Evolutionary conservation across 768 basidiomycete genomes (phyloP).

Genomic region (Tylopilus rubrobrunneus): DNA sequence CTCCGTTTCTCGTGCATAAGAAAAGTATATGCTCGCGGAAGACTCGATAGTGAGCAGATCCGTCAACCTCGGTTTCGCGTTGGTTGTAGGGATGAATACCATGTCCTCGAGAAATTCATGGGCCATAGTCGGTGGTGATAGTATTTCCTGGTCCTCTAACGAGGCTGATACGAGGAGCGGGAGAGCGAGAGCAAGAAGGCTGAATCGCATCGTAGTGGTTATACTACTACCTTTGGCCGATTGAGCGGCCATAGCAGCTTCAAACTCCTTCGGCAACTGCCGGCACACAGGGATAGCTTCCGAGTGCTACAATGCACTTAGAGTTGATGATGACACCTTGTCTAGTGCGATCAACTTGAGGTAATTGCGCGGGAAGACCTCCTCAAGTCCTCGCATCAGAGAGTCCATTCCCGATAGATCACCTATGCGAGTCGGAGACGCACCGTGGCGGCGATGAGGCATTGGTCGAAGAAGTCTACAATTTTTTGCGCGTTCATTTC

Average conservation of each 20-base stretch:
- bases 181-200: conserved; percentile 26
- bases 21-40: conserved; percentile 77
- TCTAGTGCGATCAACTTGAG: too few relatives aligned
- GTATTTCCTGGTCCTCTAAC: conserved; percentile 25
- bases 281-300: too few relatives aligned
- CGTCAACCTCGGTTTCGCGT: conserved; percentile 53
- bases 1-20: conserved; percentile 71
- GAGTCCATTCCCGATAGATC: too few relatives aligned
- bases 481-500: too few relatives aligned
- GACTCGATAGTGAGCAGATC: conserved; percentile 78
- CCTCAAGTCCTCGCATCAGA: too few relatives aligned
- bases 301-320: too few relatives aligned
- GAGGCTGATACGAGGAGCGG: conserved; percentile 32
- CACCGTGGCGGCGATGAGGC: too few relatives aligned
- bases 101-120: conserved; percentile 5
- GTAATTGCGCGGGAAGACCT: too few relatives aligned
- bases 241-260: not conserved
- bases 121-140: conserved; percentile 17
- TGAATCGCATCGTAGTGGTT: conserved; percentile 14
- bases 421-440: too few relatives aligned
- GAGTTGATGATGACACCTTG: too few relatives aligned
- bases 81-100: conserved; percentile 36
- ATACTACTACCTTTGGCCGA: not conserved
- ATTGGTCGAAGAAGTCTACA: too few relatives aligned
- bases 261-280: too few relatives aligned